Evolutionary conservation across 306 rosid species (phyloP), one percentile per base, ranked within the genome.

Genomic region (Ammopiptanthus mongolicus): DNA sequence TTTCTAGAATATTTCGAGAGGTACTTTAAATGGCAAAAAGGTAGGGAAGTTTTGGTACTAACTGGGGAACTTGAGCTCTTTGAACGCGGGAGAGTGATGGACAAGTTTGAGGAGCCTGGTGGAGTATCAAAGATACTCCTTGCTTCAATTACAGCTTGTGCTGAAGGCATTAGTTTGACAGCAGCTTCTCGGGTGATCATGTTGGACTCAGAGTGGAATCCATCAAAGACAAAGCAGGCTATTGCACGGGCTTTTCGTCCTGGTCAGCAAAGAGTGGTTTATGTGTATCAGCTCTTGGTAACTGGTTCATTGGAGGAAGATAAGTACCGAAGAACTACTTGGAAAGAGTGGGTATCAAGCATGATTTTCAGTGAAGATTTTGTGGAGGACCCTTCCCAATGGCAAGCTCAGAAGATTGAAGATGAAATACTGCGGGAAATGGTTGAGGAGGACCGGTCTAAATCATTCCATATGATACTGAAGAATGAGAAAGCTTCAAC

Each of bases 341-440:
- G 98, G 98, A 94, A 94, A 81, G 98, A 91, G 73, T 88, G 97
- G 97, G 97, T 94, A 4, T 94, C 98, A 1, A 88, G 90, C 80
- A 94, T 94, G 98, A 94, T 91, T 48, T 94, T 94, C 69, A 91
- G 96, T 3, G 98, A 94, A 84, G 98, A 80, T 0, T 91, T 91
- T 70, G 98, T 90, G 73, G 97, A 91, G 83, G 98, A 91, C 48
- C 97, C 95, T 73, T 91, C 98, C 12, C 78, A 62, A 28, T 88
- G 97, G 98, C 96, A 94, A 82, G 89, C 91, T 3, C 84, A 94
- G 78, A 94, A 94, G 86, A 86, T 94, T 62, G 98, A 94, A 78
- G 98, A 91, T 56, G 98, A 91, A 8, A 85, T 88, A 69, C 76
- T 94, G 5, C 67, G 96, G 18, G 98, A 94, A 73, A 90, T 94